Conservation (phyloP, 257 asterid genomes). For the Nicotiana benthamiana region DNA sequence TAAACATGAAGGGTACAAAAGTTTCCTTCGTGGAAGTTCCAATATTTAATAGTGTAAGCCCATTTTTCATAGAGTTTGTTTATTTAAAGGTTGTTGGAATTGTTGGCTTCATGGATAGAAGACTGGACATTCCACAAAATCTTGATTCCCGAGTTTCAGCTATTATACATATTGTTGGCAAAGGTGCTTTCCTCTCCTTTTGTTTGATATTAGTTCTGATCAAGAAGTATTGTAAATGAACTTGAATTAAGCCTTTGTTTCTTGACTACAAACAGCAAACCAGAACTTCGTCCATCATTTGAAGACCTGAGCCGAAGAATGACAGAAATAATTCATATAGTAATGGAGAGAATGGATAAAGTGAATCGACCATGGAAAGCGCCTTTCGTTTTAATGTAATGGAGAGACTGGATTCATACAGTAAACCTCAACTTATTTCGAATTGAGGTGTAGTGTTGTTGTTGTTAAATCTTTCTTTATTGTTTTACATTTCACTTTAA, state of each 20-base stretch:
- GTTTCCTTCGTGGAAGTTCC: no score
- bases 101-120: constrained; percentile 64
- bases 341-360: no score
- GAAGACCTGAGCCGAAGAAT: constrained; percentile 41
- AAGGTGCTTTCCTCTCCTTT: constrained; percentile 30
- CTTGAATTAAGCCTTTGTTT: neutral
- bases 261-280: constrained; percentile 27
- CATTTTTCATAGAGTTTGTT: neutral
- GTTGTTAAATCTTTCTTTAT: no score
- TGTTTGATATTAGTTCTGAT: neutral
- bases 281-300: constrained; percentile 66
- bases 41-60: no score
- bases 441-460: no score
- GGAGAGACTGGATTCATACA: neutral
- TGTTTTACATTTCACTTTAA: no score
- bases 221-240: neutral
- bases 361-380: neutral
- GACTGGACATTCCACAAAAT: constrained; percentile 46
- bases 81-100: constrained; percentile 52
- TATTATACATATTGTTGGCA: constrained; percentile 59
- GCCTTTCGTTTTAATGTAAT: neutral
- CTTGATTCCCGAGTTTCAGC: constrained; percentile 51
- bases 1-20: no score
- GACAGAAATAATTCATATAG: constrained; percentile 34
- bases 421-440: no score